Percentiles rank a stretch among this genome's conserved stretches.
Evolutionary conservation across 768 basidiomycete species (phyloP).

Genomic region (Chalciporus piperatus): DNA sequence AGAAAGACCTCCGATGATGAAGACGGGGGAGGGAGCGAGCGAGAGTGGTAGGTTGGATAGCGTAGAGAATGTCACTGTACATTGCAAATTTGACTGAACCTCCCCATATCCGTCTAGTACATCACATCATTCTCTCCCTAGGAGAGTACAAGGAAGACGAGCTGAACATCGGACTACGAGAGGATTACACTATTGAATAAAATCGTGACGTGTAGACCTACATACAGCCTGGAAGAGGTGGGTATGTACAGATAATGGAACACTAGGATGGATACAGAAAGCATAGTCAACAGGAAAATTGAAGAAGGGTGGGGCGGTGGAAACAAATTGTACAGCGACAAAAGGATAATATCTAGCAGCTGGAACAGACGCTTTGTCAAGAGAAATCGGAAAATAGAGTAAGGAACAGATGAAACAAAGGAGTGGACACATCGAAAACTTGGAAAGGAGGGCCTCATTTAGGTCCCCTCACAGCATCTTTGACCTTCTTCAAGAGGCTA

Average conservation of each 20-base stretch:
- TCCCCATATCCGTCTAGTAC: background rate
- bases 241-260: slow-evolving; percentile 34
- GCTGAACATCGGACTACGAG: slow-evolving; percentile 9
- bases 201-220: slow-evolving; percentile 30
- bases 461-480: slow-evolving; percentile 63
- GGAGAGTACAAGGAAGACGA: background rate
- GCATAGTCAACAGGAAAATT: slow-evolving; percentile 16
- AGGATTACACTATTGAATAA: slow-evolving; percentile 32
- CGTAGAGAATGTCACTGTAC: background rate
- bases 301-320: background rate
- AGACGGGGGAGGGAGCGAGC: too few species aligned
- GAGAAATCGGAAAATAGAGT: slow-evolving; percentile 4
- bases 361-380: slow-evolving; percentile 3
- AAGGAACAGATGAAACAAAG: slow-evolving; percentile 4
- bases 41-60: background rate
- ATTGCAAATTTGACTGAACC: background rate
- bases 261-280: slow-evolving; percentile 32
- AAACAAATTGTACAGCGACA: background rate
- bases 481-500: slow-evolving; percentile 78
- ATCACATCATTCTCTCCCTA: background rate
- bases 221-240: slow-evolving; percentile 30
- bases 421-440: slow-evolving; percentile 5
- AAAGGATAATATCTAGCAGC: slow-evolving; percentile 1
- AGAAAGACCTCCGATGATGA: slow-evolving; percentile 27
- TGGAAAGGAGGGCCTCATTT: slow-evolving; percentile 27